A percentile compares a stretch with the other conserved stretches of the same genome.
These are phyloP conservation scores for Suillus lakei DNA, from an alignment of 768 basidiomycete species.

Conservation along the genomic window DNA sequence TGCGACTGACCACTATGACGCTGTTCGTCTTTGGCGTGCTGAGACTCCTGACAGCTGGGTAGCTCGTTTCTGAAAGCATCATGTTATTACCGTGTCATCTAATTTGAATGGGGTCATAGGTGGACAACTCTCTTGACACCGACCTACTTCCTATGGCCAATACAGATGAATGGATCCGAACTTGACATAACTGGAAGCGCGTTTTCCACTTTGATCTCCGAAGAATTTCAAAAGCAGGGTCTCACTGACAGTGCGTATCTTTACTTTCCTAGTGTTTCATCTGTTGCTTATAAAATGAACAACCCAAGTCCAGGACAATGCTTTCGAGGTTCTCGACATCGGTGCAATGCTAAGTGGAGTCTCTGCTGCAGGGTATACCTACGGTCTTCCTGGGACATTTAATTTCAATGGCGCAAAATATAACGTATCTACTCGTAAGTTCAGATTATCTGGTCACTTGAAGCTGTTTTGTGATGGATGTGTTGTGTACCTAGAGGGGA, in stretches of 20 bases:
- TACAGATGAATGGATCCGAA: constrained; percentile 8
- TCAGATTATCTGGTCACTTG: neutral
- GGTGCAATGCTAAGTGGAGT: constrained; percentile 21
- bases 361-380: constrained; percentile 15
- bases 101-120: constrained; percentile 8
- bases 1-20: constrained; percentile 8
- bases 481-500: constrained; percentile 3
- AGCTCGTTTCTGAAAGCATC: neutral
- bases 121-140: constrained; percentile 21
- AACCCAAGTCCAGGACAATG: constrained; percentile 16
- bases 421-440: constrained; percentile 15
- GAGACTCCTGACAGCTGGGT: constrained; percentile 22
- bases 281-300: neutral
- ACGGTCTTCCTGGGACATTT: constrained; percentile 13
- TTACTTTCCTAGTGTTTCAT: neutral
- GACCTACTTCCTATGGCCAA: neutral
- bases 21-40: constrained; percentile 15
- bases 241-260: constrained; percentile 8
- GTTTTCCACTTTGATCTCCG: constrained; percentile 7
- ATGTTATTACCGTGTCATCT: neutral
- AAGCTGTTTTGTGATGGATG: neutral
- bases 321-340: constrained; percentile 17
- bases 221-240: constrained; percentile 10
- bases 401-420: constrained; percentile 23
- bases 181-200: constrained; percentile 15